These are phyloP conservation scores for Boletales sp. DNA, from an alignment of 768 basidiomycete genomes.

Conservation along the genomic window DNA sequence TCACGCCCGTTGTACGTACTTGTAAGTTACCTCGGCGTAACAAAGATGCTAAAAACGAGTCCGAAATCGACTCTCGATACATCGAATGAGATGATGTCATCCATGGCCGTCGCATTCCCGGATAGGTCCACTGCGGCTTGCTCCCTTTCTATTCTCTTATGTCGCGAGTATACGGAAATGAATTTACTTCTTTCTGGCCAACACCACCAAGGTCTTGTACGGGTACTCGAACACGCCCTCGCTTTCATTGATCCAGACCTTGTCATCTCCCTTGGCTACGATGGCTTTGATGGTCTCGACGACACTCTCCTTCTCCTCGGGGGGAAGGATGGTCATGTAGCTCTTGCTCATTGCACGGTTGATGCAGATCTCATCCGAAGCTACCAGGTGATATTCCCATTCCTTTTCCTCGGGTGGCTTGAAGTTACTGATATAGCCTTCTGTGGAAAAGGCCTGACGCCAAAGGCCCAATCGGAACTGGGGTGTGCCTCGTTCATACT, in stretches of 20 bases:
- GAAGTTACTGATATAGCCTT: conserved; percentile 59
- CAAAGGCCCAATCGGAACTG: conserved; percentile 79
- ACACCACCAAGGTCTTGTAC: conserved; percentile 64
- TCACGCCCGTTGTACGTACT: too few relatives aligned
- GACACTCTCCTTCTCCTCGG: conserved; percentile 55
- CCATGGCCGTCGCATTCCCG: too few relatives aligned
- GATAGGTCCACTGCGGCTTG: too few relatives aligned
- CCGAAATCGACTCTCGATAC: too few relatives aligned
- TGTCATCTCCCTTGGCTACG: conserved; percentile 55
- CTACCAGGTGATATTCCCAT: conserved; percentile 51
- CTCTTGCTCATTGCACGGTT: conserved; percentile 80
- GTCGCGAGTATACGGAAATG: neutral
- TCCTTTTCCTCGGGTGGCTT: conserved; percentile 51
- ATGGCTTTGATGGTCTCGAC: conserved; percentile 50
- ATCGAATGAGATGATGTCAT: too few relatives aligned
- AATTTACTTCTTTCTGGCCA: conserved; percentile 41
- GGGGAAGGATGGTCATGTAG: conserved; percentile 66
- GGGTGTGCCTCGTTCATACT: conserved; percentile 68
- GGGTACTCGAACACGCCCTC: conserved; percentile 78
- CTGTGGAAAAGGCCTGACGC: conserved; percentile 64
- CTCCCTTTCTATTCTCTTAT: too few relatives aligned
- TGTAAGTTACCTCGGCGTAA: too few relatives aligned
- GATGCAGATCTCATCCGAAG: conserved; percentile 53
- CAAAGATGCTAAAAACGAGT: too few relatives aligned
- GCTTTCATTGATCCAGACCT: conserved; percentile 71